Base-by-base conservation (phyloP, 176 grass and related monocot genomes). In the Otatea glauca region DNA sequence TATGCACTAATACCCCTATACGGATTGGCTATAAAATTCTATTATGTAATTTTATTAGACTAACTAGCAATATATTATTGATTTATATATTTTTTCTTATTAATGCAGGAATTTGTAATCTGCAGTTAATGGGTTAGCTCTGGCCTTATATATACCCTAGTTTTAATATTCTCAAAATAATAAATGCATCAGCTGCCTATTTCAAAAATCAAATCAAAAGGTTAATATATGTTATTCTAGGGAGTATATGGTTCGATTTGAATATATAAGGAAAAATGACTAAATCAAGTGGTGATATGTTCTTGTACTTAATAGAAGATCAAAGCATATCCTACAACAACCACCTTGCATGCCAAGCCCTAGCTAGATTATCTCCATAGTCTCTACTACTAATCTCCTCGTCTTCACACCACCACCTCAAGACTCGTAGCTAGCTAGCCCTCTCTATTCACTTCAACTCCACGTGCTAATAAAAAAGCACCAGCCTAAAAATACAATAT, bases 391-490 rank as follows among this genome's bases (percentile, higher is more conserved):
- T 65, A 9, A 24, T 78, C 17, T 1, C 11, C 20, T 48, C 5
- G 1, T 29, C 29, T 27, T 32, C 42, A 17, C 42, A 17, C 42
- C 16, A 78, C 32, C 9, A 25, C 5, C 27, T 79, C 59, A 47
- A 45, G 45, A 79, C 20, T 9, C 9, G 41, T 65, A 34, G 55
- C 2, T 65, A 34, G 55, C 2, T 29, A 29, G 29, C 29, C 25
- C 7, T 80, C 12, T 4, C 7, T 25, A 41, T 15, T 51, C 21
- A 24, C 56, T 60, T 60, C 4, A 73, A 9, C 47, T 53, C 47
- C 20, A 7, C 25, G 35, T 81, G 65, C 62, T 29, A 89, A 86
- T 76, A 88, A 55, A 65, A 61, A 25, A 73, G 41, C 14, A 86
- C 42, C 13, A 83, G 16, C 25, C 6, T 74, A 63, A 74, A 72